Evolutionary conservation across 2,329 filamentous ascomycete species (phyloP), one percentile per base, ranked within the genome.

Genomic region (Botrytis elliptica): DNA sequence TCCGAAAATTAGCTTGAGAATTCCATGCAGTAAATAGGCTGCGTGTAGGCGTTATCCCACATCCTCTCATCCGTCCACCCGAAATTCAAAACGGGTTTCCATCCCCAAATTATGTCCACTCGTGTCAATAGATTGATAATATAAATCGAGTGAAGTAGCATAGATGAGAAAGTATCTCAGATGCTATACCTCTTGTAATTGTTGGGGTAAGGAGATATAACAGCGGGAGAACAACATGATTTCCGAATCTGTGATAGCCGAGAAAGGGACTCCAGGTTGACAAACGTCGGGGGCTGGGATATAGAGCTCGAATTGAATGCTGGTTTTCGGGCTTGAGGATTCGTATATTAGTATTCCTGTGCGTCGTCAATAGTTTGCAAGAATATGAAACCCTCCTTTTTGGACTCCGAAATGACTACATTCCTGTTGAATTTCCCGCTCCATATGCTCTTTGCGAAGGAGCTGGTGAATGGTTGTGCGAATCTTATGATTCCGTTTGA

Each of bases 341-440:
- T 57, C 3, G 2, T 3, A 29, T 57, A 3, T 57, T 2, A 8
- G 5, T 1, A 29, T 8, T 29, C 0, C n/a, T 0, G 14, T 55
- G 6, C 16, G 52, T 29, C 6, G 18, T 57, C 0, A 18, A n/a
- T 29, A 18, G 6, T 29, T 29, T 55, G 18, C n/a, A 55, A 8
- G 6, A 16, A 55, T 29, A 18, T 3, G 6, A 55, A 16, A 29
- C 16, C 25, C 1, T n/a, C 12, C 1, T n/a, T 55, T n/a, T n/a
- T 7, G 16, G 29, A 29, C 12, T 55, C 52, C 14, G 52, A 29
- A 55, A 55, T 29, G 12, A 16, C 25, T 16, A 55, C 7, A 29
- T 16, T 16, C 25, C 6, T 14, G 14, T 3, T 10, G 25, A 16
- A 29, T n/a, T 16, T 7, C 52, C 25, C 12, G 12, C 16, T 55